Percentiles rank a stretch among this genome's conserved stretches.
Evolutionary conservation across 2,329 filamentous ascomycete species (phyloP).

Genomic region (Diaporthe caulivora): DNA sequence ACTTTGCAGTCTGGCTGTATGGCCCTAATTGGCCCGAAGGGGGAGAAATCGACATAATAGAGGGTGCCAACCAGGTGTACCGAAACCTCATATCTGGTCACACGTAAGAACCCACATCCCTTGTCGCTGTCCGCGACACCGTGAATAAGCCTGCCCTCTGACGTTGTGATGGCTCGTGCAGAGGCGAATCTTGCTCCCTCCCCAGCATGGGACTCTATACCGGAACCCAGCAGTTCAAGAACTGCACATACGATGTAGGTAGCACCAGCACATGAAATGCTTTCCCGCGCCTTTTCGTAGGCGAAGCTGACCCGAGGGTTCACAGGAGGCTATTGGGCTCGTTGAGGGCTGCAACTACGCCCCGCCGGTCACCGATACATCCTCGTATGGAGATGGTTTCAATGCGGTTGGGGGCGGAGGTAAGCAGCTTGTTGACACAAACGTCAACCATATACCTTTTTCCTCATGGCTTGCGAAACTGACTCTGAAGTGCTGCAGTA

Average conservation of each 20-base stretch:
- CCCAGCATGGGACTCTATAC: constrained; percentile 37
- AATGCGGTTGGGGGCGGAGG: constrained; percentile 73
- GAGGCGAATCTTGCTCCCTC: constrained; percentile 27
- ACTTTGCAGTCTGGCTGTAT: constrained; percentile 60
- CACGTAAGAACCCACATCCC: constrained; percentile 54
- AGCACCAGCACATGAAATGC: too few relatives aligned
- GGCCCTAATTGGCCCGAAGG: constrained; percentile 69
- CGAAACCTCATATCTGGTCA: constrained; percentile 73
- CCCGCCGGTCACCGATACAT: constrained; percentile 54
- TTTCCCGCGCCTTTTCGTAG: too few relatives aligned
- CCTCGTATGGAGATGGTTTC: constrained; percentile 73
- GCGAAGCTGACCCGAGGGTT: neutral
- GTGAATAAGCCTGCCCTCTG: neutral
- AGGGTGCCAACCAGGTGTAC: constrained; percentile 74
- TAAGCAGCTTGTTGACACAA: neutral
- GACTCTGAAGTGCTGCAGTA: constrained; percentile 50
- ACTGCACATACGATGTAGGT: constrained; percentile 54
- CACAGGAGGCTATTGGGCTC: constrained; percentile 9
- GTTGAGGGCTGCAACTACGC: constrained; percentile 59
- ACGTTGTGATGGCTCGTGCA: neutral
- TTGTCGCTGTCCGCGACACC: neutral
- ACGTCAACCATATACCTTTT: neutral
- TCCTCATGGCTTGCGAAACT: neutral
- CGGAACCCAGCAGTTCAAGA: constrained; percentile 46
- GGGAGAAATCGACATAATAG: constrained; percentile 79